Evolutionary conservation across 2,329 filamentous ascomycete species (phyloP), one percentile per base, ranked within the genome.

Genomic region (Scytalidium lignicola): DNA sequence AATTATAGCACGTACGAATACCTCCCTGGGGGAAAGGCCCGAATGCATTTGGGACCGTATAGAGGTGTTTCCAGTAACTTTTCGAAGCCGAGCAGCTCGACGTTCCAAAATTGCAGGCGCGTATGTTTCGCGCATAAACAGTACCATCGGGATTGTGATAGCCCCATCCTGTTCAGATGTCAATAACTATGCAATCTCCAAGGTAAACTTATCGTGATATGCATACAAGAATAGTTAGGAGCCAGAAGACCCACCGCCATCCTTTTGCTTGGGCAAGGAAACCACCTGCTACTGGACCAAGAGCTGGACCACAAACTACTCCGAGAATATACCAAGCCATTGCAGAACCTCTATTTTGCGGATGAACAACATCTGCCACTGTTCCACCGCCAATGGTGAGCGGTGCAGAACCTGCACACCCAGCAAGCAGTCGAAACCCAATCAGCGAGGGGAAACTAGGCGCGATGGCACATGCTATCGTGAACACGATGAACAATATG

Each of bases 301-400:
- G 3, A 64, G 55, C 6, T 58, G 63, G 1, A 58, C 62, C 26
- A 61, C 57, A 55, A 78, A 72, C 54, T 10, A 70, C 70, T 0
- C 71, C 72, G 17, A 75, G 62, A 37, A 65, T 63, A 49, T 71
- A 76, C 9, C 59, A 66, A 1, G 74, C 70, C 78, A 85, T 83
- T 44, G 78, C 78, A 2, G 69, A 65, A 15, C 77, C 80, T 39
- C 82, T 73, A 55, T 78, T 72, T 57, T 82, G 76, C 42, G 75
- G 73, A 0, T 63, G 59, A 26, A 86, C 74, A 65, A 87, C 73
- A 61, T 88, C 85, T 28, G 81, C 78, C 32, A 88, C 81, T 3
- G 79, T 79, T 18, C 83, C 83, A 32, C 80, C 80, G 10, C 52
- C 52, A 52, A 83, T 82, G 0, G 83, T 84, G 13, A 88, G 62